Base-by-base conservation (phyloP, 768 basidiomycete species). In the Rhodotorula toruloides region DNA sequence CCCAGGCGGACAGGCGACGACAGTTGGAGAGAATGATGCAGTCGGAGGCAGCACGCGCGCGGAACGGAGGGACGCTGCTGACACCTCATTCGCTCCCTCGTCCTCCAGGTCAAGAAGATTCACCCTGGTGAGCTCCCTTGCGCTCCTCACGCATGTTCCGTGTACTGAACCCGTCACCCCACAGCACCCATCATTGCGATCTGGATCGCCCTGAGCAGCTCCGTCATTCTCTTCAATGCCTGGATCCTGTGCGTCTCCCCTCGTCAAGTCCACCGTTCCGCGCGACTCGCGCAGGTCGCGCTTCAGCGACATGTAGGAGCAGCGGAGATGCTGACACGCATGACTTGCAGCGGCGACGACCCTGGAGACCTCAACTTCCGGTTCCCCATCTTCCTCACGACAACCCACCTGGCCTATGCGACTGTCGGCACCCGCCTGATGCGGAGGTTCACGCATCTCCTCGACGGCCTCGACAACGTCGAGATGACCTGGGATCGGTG, bases 401-500 rank as follows among this genome's bases (percentile, higher is more conserved):
- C 73, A 8, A 52, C 65, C 25, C 73, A 76, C 61, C 57, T 71
- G 32, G 52, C 65, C 42, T 72, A 65, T 39, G 74, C 65, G n/a
- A 81, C 90, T 4, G 81, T 91, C 50, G 91, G 89, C 21, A 94
- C 91, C 0, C 86, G 91, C 40, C 77, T 92, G 14, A 81, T 94
- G 47, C 84, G 88, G 68, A 85, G 88, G 27, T 91, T 90, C 12
- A 94, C 91, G 0, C 79, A 79, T 55, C 83, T 94, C 4, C 79
- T 94, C 13, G 89, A 92, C 70, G 90, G 85, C 58, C 81, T 44
- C 8, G 87, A 86, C 70, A 89, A 91, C 66, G 83, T 91, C 11
- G 58, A 67, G 40, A 85, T 98, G 82, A 84, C 86, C 53, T 84
- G 82, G 76, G 82, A 87, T 37, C 83, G 86, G 81, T 97, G 91